Base-by-base conservation (phyloP, 768 basidiomycete species). In the Tricholoma matsutake region DNA sequence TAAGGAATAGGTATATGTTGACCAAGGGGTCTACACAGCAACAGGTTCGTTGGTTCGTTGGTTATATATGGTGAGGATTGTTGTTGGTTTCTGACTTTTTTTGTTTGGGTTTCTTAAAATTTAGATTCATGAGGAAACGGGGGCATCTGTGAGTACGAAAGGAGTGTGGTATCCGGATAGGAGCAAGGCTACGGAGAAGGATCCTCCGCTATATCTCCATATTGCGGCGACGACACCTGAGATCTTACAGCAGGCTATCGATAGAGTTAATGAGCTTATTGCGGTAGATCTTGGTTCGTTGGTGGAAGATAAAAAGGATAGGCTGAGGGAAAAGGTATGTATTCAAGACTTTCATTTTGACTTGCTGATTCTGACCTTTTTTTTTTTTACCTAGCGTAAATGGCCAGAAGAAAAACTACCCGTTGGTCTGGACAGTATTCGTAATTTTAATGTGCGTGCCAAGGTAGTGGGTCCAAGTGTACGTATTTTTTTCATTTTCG, bases 391-490 rank as follows among this genome's bases (percentile, higher is more conserved):
- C 9, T 54, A 94, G 91, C 83, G 93, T 58, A 97, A 96, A 85
- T 98, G 96, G 96, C 95, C 96, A 1, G 96, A 98, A 73, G 95
- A 96, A 75, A 98, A 97, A 74, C 76, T 98, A 8, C 88, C 87
- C 0, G 92, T 99, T 41, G 89, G 87, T 3, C 72, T 99, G 57
- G 96, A 98, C 14, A 88, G 87, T 57, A 86, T 98, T 67, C 83
- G 96, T 55, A 98, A 98, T 75, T 99, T 99, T 76, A 98, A 99
- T 73, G 89, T 99, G 54, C 83, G 96, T 59, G 96, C 96, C 22
- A 99, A 99, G 74, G 94, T 98, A 18, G 96, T 98, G 29, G 96
- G 96, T 13, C 96, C 96, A 11, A 87, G 86, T 63, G 94, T 95
- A 73, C 61, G 85, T 80, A 10, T 13, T 25, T 25, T 25, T 13